Base-by-base conservation (phyloP, 2,329 filamentous ascomycete species). In the Penicillium hesseltinei region DNA sequence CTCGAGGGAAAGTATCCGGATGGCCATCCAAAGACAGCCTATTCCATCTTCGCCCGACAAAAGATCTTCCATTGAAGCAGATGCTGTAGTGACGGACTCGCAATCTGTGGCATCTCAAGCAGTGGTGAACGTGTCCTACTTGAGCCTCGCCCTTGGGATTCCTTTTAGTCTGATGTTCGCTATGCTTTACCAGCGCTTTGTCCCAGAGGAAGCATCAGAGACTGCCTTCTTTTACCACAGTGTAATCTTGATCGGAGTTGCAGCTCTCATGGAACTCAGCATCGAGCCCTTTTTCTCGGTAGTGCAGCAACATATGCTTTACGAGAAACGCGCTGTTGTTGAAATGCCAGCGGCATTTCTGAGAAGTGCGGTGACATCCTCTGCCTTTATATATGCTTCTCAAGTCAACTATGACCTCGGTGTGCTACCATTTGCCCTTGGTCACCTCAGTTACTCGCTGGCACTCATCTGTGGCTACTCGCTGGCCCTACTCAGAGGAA, bases 251-350 rank as follows among this genome's bases (percentile, higher is more conserved):
- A 86, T 84, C 59, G 79, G 80, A 42, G 47, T 84, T 27, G 84
- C 85, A 33, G 84, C 84, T 1, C 69, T 87, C 40, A 68, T 95
- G 4, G 94, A 99, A 76, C 82, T 99, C 15, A 74, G 91, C 1
- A 87, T 89, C 1, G 94, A 99, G 75, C 94, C 94, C 0, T 89
- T 88, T 52, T 99, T 97, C 73, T 90, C 92, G 1, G 84, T 95
- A 35, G 86, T 93, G 61, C 92, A 97, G 75, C 88, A 90, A 61
- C 86, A 88, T 48, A 84, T 95, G 64, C 82, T 88, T 27, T 96
- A 96, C 69, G 88, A 86, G 54, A 87, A 89, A 15, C 85, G 94
- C 33, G 94, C 92, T 1, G 80, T 83, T 3, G 91, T 93, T 47
- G 95, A 99, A 77, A 89, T 89, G n/a, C 73, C 82, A 25, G 92